Conservation (phyloP, 2,329 filamentous ascomycete species). For the Chaetomium sp. region DNA sequence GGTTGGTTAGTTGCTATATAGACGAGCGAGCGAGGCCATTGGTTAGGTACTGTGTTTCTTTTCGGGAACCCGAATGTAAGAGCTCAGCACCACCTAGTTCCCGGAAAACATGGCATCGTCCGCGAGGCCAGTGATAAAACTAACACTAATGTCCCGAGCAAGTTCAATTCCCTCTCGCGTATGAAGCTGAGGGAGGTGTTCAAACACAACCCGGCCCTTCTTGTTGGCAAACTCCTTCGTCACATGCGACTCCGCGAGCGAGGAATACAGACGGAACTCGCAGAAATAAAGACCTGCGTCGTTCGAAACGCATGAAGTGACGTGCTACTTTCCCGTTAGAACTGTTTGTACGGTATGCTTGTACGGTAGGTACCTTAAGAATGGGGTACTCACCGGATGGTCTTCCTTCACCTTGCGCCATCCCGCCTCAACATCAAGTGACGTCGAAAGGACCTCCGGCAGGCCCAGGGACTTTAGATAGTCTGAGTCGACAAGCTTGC, state of each 20-base stretch:
- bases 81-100: not conserved
- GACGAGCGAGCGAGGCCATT: too few species aligned
- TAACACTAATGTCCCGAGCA: not conserved
- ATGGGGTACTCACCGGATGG: not conserved
- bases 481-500: not conserved
- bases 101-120: not conserved
- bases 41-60: not conserved
- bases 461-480: not conserved
- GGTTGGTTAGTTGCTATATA: too few species aligned
- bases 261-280: not conserved
- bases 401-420: not conserved
- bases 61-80: not conserved
- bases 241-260: not conserved
- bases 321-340: not conserved
- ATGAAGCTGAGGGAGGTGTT: not conserved
- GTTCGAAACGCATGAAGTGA: not conserved
- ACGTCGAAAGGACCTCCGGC: not conserved
- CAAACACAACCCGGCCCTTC: not conserved
- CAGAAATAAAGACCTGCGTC: not conserved
- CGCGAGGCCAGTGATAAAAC: conserved; percentile 1
- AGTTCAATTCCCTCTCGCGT: not conserved
- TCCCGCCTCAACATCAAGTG: not conserved
- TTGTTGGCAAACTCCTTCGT: not conserved
- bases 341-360: not conserved
- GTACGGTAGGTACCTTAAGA: not conserved